A percentile compares a stretch with the other conserved stretches of the same genome.
phyloP scores from a whole-genome alignment of 192 early-diverging fungal species.

The Phlyctochytrium bullatum region DNA sequence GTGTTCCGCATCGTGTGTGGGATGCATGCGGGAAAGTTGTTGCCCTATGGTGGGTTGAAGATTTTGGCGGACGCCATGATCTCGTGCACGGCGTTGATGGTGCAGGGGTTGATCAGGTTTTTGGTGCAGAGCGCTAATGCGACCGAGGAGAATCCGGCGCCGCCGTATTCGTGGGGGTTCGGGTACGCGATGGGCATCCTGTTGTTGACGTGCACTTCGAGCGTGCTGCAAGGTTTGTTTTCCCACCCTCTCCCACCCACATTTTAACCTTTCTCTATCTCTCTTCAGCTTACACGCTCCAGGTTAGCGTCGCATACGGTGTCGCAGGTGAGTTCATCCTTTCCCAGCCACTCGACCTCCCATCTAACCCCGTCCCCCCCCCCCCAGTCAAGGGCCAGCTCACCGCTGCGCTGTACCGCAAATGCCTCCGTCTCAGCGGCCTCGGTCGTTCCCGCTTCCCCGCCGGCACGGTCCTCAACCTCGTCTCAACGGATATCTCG shows the following conservation, averaged over 20 bases:
- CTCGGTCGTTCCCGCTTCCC: constrained; percentile 54
- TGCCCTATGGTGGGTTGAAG: constrained; percentile 20
- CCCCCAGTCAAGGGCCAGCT: constrained; percentile 7
- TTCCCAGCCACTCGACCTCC: no score
- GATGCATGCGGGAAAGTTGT: constrained; percentile 3
- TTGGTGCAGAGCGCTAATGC: constrained; percentile 9
- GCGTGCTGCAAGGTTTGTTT: background rate
- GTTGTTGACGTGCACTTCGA: background rate
- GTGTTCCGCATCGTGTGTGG: constrained; percentile 8
- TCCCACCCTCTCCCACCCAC: background rate
- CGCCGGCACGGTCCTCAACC: constrained; percentile 60
- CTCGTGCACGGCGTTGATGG: constrained; percentile 14
- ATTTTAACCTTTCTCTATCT: background rate
- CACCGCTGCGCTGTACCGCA: constrained; percentile 27
- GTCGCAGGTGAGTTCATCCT: no score
- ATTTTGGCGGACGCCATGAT: constrained; percentile 8
- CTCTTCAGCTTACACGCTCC: background rate
- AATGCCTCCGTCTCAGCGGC: constrained; percentile 21
- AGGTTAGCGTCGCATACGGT: background rate
- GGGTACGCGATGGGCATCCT: constrained; percentile 19
- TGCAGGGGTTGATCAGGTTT: constrained; percentile 16
- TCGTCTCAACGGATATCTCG: constrained; percentile 71
- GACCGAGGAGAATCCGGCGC: background rate
- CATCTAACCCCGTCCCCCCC: no score
- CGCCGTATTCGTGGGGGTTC: constrained; percentile 4